phyloP scores from a whole-genome alignment of 345 rosid species.

The Gossypium australe region DNA sequence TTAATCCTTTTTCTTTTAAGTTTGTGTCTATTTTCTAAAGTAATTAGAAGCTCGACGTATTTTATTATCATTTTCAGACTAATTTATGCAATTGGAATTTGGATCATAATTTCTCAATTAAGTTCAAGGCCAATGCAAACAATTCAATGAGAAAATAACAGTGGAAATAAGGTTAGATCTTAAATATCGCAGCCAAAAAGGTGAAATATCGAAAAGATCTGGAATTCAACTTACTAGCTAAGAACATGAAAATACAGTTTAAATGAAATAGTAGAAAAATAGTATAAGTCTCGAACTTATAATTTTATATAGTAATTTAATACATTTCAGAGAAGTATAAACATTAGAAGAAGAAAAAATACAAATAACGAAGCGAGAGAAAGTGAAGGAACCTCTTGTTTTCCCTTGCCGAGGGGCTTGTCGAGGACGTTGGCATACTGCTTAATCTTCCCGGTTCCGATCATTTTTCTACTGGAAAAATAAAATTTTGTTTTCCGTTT shows the following conservation, averaged over 20 bases:
- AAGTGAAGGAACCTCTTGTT: slow-evolving; percentile 68
- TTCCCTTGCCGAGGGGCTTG: slow-evolving; percentile 94
- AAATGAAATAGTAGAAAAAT: neutral
- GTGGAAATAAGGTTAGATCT: neutral
- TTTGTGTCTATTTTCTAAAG: no score
- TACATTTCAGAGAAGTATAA: neutral
- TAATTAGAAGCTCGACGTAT: no score
- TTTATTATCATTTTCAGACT: no score
- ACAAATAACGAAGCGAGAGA: neutral
- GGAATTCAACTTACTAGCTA: neutral
- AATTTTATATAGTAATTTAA: neutral
- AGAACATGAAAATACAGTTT: neutral
- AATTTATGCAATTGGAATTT: no score
- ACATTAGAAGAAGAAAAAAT: neutral
- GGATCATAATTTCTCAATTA: neutral
- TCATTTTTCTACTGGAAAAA: slow-evolving; percentile 35
- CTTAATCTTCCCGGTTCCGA: slow-evolving; percentile 92
- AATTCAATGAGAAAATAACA: neutral
- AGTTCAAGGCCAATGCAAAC: neutral
- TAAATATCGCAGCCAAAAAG: neutral
- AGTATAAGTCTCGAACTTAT: neutral
- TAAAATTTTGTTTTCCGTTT: slow-evolving; percentile 4
- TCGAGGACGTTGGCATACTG: slow-evolving; percentile 91
- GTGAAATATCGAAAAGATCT: neutral
- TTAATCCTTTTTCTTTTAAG: neutral